Percentiles rank a stretch among this genome's conserved stretches.
phyloP scores from a whole-genome alignment of 305 asterid species.

The Rubia peregrina region DNA sequence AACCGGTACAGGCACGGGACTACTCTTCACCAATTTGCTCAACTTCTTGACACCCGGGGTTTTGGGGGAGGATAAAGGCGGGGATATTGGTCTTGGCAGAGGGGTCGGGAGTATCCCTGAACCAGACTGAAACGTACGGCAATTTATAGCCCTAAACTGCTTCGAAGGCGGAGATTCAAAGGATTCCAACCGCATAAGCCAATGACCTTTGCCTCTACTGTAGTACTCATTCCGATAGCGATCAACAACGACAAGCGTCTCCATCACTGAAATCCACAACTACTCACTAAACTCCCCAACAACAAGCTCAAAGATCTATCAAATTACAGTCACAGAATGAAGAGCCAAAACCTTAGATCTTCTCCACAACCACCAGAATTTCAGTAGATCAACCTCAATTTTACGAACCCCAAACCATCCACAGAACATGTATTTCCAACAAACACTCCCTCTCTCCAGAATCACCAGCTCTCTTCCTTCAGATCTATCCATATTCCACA shows the following conservation, averaged over 20 bases:
- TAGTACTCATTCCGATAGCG: slow-evolving; percentile 56
- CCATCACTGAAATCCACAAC: slow-evolving; percentile 30
- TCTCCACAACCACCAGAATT: slow-evolving; percentile 69
- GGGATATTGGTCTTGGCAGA: slow-evolving; percentile 15
- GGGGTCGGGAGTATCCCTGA: slow-evolving; percentile 55
- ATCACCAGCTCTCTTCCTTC: slow-evolving; percentile 48
- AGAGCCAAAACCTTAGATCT: slow-evolving; percentile 37
- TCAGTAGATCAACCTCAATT: slow-evolving; percentile 39
- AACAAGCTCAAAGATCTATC: slow-evolving; percentile 2
- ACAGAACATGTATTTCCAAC: slow-evolving; percentile 36
- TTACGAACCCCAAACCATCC: slow-evolving; percentile 28
- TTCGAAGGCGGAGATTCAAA: slow-evolving; percentile 43
- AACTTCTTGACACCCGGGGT: slow-evolving; percentile 29
- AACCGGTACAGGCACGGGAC: slow-evolving; percentile 38
- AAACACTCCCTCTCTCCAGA: slow-evolving; percentile 18
- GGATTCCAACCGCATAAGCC: slow-evolving; percentile 32
- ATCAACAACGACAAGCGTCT: slow-evolving; percentile 57
- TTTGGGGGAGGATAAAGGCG: slow-evolving; percentile 31
- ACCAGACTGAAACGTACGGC: slow-evolving; percentile 60
- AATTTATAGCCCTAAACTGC: slow-evolving; percentile 48
- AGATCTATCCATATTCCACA: slow-evolving; percentile 49
- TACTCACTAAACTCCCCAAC: slow-evolving; percentile 1
- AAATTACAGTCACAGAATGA: slow-evolving; percentile 3
- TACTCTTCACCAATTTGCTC: slow-evolving; percentile 30
- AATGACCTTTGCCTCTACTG: slow-evolving; percentile 34